Evolutionary conservation across 768 basidiomycete genomes (phyloP).

Genomic region (Leccinum truebloodii): DNA sequence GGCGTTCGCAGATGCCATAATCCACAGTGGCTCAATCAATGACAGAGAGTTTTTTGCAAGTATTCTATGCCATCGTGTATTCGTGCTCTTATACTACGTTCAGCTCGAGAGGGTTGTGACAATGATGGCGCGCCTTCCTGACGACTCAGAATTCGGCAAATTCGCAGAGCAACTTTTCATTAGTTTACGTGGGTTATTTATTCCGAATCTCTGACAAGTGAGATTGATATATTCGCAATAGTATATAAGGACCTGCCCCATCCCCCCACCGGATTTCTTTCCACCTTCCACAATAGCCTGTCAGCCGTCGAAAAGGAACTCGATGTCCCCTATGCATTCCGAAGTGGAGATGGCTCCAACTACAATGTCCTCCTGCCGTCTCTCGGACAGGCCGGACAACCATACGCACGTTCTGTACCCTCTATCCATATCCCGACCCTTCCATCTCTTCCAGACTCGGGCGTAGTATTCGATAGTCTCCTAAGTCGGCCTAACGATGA

Average conservation of each 20-base stretch:
- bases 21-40: slow-evolving; percentile 45
- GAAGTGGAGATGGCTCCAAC: slow-evolving; percentile 60
- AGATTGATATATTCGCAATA: slow-evolving; percentile 25
- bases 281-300: slow-evolving; percentile 14
- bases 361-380: slow-evolving; percentile 57
- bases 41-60: slow-evolving; percentile 64
- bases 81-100: slow-evolving; percentile 8
- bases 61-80: slow-evolving; percentile 8
- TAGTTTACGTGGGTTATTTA: slow-evolving; percentile 50
- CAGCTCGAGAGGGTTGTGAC: slow-evolving; percentile 66
- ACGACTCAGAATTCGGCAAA: slow-evolving; percentile 29
- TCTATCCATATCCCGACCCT: slow-evolving; percentile 43
- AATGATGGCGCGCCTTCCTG: slow-evolving; percentile 57
- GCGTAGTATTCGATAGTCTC: slow-evolving; percentile 70
- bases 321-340: slow-evolving; percentile 48
- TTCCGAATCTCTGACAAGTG: background rate
- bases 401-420: slow-evolving; percentile 70
- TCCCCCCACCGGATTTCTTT: slow-evolving; percentile 59
- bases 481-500: slow-evolving; percentile 40
- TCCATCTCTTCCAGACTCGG: slow-evolving; percentile 62
- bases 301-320: slow-evolving; percentile 3
- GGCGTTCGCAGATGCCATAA: slow-evolving; percentile 49
- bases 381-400: slow-evolving; percentile 58
- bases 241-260: slow-evolving; percentile 83
- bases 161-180: slow-evolving; percentile 54